These are phyloP conservation scores for Podila minutissima DNA, from an alignment of 192 early-diverging fungal genomes.

Conservation along the genomic window DNA sequence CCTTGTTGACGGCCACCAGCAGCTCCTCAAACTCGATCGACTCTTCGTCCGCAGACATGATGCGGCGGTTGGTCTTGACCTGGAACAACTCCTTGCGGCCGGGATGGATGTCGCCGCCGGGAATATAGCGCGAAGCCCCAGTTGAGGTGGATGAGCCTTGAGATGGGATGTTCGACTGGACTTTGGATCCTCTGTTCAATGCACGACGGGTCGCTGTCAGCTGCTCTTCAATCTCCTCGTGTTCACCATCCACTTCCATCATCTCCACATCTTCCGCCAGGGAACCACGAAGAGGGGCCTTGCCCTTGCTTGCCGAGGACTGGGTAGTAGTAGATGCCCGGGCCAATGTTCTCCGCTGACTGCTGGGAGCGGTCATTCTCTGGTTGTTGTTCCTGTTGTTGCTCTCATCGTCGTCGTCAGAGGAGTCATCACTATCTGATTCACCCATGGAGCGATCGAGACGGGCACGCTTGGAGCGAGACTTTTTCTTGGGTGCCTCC, in stretches of 20 bases:
- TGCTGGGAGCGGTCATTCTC: slow-evolving; percentile 2
- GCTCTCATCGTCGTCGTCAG: slow-evolving; percentile 53
- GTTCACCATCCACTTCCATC: slow-evolving; percentile 44
- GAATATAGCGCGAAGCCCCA: slow-evolving; percentile 13
- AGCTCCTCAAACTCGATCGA: slow-evolving; percentile 64
- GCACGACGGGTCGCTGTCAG: slow-evolving; percentile 32
- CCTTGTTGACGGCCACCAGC: slow-evolving; percentile 64
- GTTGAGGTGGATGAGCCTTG: slow-evolving; percentile 27
- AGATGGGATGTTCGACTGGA: slow-evolving; percentile 9
- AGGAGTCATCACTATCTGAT: slow-evolving; percentile 56
- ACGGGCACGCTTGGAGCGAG: slow-evolving; percentile 58
- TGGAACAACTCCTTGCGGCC: slow-evolving; percentile 30
- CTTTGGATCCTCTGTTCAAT: slow-evolving; percentile 18
- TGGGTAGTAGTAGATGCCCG: neutral
- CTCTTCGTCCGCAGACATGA: slow-evolving; percentile 58
- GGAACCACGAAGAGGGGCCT: slow-evolving; percentile 8
- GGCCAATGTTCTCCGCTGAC: slow-evolving; percentile 10
- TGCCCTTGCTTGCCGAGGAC: slow-evolving; percentile 25
- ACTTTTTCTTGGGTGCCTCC: slow-evolving; percentile 71
- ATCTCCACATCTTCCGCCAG: slow-evolving; percentile 32
- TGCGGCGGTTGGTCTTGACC: slow-evolving; percentile 10
- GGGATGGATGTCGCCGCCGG: slow-evolving; percentile 41
- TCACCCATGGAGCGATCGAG: slow-evolving; percentile 40
- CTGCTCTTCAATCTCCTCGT: slow-evolving; percentile 26
- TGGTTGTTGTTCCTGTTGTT: slow-evolving; percentile 8